Percentiles rank a stretch among this genome's conserved stretches.
phyloP scores from a whole-genome alignment of 768 basidiomycete species.

The Boletus barrowsii region DNA sequence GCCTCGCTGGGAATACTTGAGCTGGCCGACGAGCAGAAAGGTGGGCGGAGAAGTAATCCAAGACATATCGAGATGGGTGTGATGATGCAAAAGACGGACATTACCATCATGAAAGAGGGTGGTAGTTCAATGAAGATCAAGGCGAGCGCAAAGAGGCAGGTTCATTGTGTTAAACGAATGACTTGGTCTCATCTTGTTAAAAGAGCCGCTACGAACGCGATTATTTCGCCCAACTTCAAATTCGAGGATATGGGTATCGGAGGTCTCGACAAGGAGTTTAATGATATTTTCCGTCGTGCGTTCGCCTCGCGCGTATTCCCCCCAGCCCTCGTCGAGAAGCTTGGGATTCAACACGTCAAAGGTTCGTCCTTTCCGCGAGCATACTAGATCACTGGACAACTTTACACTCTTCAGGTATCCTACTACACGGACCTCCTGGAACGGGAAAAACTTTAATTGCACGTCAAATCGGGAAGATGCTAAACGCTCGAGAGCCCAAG shows the following conservation, averaged over 20 bases:
- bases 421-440: slow-evolving; percentile 94
- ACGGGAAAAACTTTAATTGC: slow-evolving; percentile 99
- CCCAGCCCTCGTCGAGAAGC: slow-evolving; percentile 91
- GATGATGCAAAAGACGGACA: slow-evolving; percentile 87
- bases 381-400: not conserved
- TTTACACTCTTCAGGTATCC: slow-evolving; percentile 57
- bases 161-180: not conserved
- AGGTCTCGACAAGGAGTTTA: slow-evolving; percentile 92
- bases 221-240: slow-evolving; percentile 97
- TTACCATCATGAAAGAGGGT: slow-evolving; percentile 83
- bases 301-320: slow-evolving; percentile 99
- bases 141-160: slow-evolving; percentile 85
- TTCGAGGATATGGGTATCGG: slow-evolving; percentile 99
- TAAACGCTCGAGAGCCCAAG: slow-evolving; percentile 97
- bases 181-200: not conserved
- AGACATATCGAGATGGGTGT: slow-evolving; percentile 56
- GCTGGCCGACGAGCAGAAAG: slow-evolving; percentile 57
- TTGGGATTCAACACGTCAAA: slow-evolving; percentile 98
- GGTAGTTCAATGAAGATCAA: slow-evolving; percentile 85
- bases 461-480: slow-evolving; percentile 98
- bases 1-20: slow-evolving; percentile 59
- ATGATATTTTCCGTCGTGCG: slow-evolving; percentile 95
- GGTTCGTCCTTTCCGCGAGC: slow-evolving; percentile 44
- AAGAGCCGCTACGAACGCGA: slow-evolving; percentile 89
- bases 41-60: slow-evolving; percentile 34